phyloP scores from a whole-genome alignment of 768 basidiomycete species.

The Podaxis rugospora region DNA sequence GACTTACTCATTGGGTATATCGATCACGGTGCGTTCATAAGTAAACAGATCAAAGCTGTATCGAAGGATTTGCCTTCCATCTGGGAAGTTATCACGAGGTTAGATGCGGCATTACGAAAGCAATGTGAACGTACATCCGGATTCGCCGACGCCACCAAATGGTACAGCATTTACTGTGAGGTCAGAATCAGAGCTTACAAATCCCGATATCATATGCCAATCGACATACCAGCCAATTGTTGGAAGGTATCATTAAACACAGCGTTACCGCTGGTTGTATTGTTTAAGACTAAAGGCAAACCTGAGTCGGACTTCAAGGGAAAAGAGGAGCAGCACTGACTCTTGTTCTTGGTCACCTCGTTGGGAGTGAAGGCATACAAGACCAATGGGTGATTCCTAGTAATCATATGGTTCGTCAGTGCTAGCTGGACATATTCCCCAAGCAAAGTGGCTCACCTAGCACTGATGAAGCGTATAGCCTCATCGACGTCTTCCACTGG shows the following conservation, averaged over 20 bases:
- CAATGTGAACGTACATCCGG: constrained; percentile 47
- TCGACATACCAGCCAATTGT: constrained; percentile 41
- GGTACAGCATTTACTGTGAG: constrained; percentile 24
- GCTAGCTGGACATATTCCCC: not conserved
- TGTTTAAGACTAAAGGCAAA: constrained; percentile 40
- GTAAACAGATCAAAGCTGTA: constrained; percentile 54
- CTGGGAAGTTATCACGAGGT: constrained; percentile 23
- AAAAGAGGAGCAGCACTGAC: constrained; percentile 21
- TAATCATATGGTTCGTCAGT: not conserved
- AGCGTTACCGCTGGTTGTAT: constrained; percentile 54
- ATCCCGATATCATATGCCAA: not conserved
- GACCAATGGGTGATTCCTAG: constrained; percentile 55
- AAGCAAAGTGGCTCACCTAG: constrained; percentile 31
- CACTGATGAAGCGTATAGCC: constrained; percentile 51
- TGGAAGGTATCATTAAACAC: constrained; percentile 59
- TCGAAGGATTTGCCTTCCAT: constrained; percentile 49
- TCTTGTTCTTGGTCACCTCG: constrained; percentile 29
- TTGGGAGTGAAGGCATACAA: constrained; percentile 62
- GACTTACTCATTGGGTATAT: constrained; percentile 48
- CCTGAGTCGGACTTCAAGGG: not conserved
- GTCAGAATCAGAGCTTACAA: not conserved
- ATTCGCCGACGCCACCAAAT: constrained; percentile 47
- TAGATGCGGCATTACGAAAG: not conserved
- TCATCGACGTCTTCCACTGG: constrained; percentile 51
- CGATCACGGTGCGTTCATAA: constrained; percentile 41